A percentile compares a stretch with the other conserved stretches of the same genome.
These are phyloP conservation scores for Coemansia sp. DNA, from an alignment of 192 early-diverging fungal genomes.

Conservation along the genomic window DNA sequence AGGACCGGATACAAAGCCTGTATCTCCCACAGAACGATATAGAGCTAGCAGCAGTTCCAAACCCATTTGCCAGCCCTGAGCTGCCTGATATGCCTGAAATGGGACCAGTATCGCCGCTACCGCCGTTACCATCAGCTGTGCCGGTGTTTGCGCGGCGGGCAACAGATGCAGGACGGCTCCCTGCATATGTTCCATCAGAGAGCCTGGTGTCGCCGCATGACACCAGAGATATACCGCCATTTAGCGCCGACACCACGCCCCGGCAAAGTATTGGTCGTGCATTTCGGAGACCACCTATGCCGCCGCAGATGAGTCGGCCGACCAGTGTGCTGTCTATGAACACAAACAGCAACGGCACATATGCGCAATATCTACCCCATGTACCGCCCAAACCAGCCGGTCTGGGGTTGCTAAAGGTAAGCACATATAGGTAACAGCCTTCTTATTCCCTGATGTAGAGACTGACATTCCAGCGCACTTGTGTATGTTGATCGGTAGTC, in stretches of 20 bases:
- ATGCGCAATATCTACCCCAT: background rate
- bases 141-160: slow-evolving; percentile 17
- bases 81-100: slow-evolving; percentile 2
- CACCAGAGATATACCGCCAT: background rate
- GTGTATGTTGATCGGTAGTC: slow-evolving; percentile 9
- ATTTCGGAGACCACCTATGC: slow-evolving; percentile 13
- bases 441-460: too few relatives aligned
- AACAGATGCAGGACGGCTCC: slow-evolving; percentile 13
- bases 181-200: slow-evolving; percentile 5
- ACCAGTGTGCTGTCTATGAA: slow-evolving; percentile 9
- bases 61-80: slow-evolving; percentile 53
- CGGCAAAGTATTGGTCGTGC: background rate
- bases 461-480: background rate
- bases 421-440: background rate
- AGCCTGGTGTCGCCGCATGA: background rate
- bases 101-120: slow-evolving; percentile 12
- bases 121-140: slow-evolving; percentile 16
- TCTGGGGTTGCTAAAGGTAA: slow-evolving; percentile 31
- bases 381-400: slow-evolving; percentile 41
- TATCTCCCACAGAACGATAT: slow-evolving; percentile 2
- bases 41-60: background rate
- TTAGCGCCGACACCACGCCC: slow-evolving; percentile 1
- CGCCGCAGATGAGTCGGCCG: slow-evolving; percentile 19
- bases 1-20: slow-evolving; percentile 37
- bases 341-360: background rate